Evolutionary conservation across 208 protist genomes (phyloP), one percentile per base, ranked within the genome.

Genomic region (Leishmania major): DNA sequence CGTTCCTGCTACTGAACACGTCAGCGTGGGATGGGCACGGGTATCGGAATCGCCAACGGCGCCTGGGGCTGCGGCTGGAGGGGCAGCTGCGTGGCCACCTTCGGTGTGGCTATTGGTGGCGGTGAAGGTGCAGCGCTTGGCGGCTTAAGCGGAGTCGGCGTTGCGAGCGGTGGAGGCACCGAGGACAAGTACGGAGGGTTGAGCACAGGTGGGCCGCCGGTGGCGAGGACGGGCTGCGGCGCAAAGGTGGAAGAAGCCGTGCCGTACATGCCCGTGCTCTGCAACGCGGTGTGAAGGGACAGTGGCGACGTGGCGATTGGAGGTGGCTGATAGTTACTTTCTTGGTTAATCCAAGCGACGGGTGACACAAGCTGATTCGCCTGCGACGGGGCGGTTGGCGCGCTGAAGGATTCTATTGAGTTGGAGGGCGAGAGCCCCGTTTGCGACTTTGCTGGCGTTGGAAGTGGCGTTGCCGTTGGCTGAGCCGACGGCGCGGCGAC

Each of bases 21-120:
- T 86, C n/a, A 88, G 35, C 47, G 76, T 3, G 80, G 69, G 15
- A 85, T 43, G 1, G 80, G 85, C 8, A 82, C 75, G 19, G 84
- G 84, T 15, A 86, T 74, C 0, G 85, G 81, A 72, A 85, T 77
- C 45, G 75, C 7, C 15, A 81, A 40, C 8, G 62, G 77, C n/a
- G 6, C 71, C 22, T n/a, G 77, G 3, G 75, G 59, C 17, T 71
- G 84, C 25, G 66, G 60, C 60, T 62, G 35, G 5, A 37, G 49
- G 19, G 66, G 78, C 49, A 72, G 55, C 22, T 53, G 37, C 47
- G 66, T 79, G 60, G 37, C 7, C 17, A 70, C 19, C 28, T 49
- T 25, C 10, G 72, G 62, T 57, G 64, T 6, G 35, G 37, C 28
- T 5, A 57, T n/a, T 19, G 75, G 15, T 17, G 57, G 73, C 19